Base-by-base conservation (phyloP, 805 yeast genomes). In the Yarrowia yakushimensis region DNA sequence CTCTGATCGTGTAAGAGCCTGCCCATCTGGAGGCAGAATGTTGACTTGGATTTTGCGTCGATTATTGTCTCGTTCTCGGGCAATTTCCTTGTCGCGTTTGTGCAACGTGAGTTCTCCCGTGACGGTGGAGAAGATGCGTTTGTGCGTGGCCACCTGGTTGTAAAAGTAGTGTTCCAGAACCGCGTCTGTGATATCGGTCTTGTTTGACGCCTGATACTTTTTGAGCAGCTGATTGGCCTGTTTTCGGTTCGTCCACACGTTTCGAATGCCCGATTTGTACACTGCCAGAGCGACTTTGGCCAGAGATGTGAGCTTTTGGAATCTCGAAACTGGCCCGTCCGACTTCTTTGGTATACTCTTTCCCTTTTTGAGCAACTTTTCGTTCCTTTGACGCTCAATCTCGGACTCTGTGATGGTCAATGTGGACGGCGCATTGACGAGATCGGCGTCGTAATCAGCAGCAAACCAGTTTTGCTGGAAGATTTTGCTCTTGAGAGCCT, bases 191-290 rank as follows among this genome's bases (percentile, higher is more conserved):
- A 73, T 66, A 10, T 64, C 67, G 1, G 37, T 23, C 11, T 67
- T 62, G 41, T 45, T 50, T 3, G 60, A 30, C 17, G 69, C 67
- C 17, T 65, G 59, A 57, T 67, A 67, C 39, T 63, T 42, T 23
- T 12, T 20, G 33, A 63, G 63, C 36, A 73, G 52, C 31, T 46
- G 45, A 15, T 60, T 41, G 6, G 68, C 50, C 8, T 18, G 37
- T 36, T 48, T 61, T 41, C 69, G 65, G 70, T 82, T 82, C 11
- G 69, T 66, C 83, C 84, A 82, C 2, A 81, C 80, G 63, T 78
- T 80, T 7, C 68, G 63, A 4, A 82, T 78, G 1, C 85, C 86
- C 0, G 73, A 65, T 62, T 78, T 81, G 69, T 82, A 82, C 66
- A 82, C 61, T 6, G 61, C 30, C 10, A 55, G 39, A 12, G 61